These are phyloP conservation scores for Fusarium papillatum DNA, from an alignment of 2,329 filamentous ascomycete species.

Conservation along the genomic window DNA sequence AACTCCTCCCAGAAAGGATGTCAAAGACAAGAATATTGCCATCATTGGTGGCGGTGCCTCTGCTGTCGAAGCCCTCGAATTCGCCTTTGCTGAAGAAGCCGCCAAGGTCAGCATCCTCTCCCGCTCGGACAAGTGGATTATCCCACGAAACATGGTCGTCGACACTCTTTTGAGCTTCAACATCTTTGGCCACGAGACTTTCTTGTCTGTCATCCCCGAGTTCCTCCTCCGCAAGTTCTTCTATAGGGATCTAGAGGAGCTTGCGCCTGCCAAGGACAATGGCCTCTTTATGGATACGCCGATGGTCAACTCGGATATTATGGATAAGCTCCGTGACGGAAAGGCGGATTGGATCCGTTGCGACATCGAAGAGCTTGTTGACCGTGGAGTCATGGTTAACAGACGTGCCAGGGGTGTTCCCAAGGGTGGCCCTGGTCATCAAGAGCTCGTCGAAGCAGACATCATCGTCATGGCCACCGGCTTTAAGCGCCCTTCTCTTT, in stretches of 20 bases:
- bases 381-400: slow-evolving; percentile 78
- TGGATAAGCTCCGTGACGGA: slow-evolving; percentile 80
- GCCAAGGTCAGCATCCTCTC: slow-evolving; percentile 80
- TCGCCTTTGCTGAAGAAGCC: slow-evolving; percentile 76
- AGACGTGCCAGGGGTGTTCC: slow-evolving; percentile 79
- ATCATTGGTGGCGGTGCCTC: slow-evolving; percentile 86
- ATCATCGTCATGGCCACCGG: slow-evolving; percentile 89
- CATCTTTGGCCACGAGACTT: slow-evolving; percentile 82
- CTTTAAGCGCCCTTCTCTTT: slow-evolving; percentile 79
- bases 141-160: slow-evolving; percentile 82
- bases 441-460: slow-evolving; percentile 77
- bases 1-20: slow-evolving; percentile 65
- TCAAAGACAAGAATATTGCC: slow-evolving; percentile 80
- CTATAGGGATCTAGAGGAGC: slow-evolving; percentile 83
- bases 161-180: slow-evolving; percentile 83
- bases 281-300: slow-evolving; percentile 88
- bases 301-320: slow-evolving; percentile 88
- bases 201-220: slow-evolving; percentile 84
- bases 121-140: slow-evolving; percentile 89
- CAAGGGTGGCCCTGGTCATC: slow-evolving; percentile 79
- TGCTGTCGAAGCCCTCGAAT: slow-evolving; percentile 87
- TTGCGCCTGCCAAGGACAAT: slow-evolving; percentile 74
- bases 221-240: slow-evolving; percentile 81
- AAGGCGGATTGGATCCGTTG: slow-evolving; percentile 85
- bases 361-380: slow-evolving; percentile 78